A percentile compares a stretch with the other conserved stretches of the same genome.
Conservation (phyloP, 2,329 filamentous ascomycete species). For the Fusarium mangiferae region DNA sequence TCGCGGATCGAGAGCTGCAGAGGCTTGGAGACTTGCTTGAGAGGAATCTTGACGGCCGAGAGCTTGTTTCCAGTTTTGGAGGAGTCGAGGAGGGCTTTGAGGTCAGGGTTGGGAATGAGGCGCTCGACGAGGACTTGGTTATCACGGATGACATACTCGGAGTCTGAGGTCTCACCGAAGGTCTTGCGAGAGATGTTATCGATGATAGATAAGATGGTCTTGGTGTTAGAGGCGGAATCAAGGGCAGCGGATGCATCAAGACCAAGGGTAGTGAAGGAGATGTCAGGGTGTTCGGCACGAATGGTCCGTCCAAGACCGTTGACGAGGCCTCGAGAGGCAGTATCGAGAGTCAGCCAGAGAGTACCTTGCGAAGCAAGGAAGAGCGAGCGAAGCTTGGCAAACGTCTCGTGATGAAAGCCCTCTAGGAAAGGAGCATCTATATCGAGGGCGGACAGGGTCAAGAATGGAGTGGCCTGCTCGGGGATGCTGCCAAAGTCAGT, state of each 20-base stretch:
- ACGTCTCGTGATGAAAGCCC: background rate
- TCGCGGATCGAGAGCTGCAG: background rate
- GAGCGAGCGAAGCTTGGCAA: background rate
- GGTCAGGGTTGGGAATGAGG: background rate
- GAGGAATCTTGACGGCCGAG: background rate
- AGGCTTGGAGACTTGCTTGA: background rate
- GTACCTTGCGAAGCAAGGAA: background rate
- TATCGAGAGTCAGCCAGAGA: background rate
- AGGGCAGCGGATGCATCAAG: background rate
- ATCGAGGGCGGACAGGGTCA: background rate
- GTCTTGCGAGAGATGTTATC: background rate
- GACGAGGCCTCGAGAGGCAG: background rate
- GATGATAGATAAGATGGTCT: background rate
- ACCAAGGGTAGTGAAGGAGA: background rate
- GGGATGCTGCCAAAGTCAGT: background rate
- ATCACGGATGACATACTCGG: background rate
- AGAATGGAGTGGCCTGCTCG: background rate
- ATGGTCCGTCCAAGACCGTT: background rate
- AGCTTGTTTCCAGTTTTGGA: background rate
- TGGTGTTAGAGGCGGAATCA: background rate
- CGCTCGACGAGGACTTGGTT: background rate
- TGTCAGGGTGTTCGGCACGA: background rate
- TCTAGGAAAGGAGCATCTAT: background rate
- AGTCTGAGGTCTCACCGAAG: background rate
- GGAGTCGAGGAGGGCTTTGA: background rate